phyloP scores from a whole-genome alignment of 2,329 filamentous ascomycete species.

The Penicillium occitanis region DNA sequence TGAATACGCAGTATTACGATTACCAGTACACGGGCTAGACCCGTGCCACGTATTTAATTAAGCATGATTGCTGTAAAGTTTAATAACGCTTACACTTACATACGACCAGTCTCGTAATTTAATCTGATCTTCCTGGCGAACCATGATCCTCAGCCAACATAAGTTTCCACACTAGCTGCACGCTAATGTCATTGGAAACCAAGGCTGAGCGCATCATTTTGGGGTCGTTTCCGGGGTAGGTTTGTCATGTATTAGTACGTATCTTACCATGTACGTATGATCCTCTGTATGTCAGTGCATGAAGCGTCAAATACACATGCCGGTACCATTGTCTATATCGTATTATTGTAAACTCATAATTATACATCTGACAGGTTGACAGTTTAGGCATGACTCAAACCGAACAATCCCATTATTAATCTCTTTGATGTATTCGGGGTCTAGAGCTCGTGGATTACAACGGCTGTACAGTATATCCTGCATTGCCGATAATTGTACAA shows the following conservation, averaged over 20 bases:
- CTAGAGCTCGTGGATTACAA: neutral
- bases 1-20: neutral
- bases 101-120: neutral
- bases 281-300: neutral
- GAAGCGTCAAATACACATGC: neutral
- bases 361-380: neutral
- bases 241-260: neutral
- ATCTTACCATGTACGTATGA: neutral
- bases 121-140: neutral
- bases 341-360: neutral
- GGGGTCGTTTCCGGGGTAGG: conserved; percentile 14
- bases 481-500: neutral
- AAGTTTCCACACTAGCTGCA: neutral
- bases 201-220: conserved; percentile 4
- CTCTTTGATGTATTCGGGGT: neutral
- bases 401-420: neutral
- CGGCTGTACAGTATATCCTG: neutral
- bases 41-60: neutral
- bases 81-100: neutral
- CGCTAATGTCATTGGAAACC: neutral
- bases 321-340: neutral
- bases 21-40: neutral
- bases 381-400: neutral
- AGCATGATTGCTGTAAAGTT: conserved; percentile 1
- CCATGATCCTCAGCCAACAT: neutral